A percentile compares a stretch with the other conserved stretches of the same genome.
Evolutionary conservation across 2,329 filamentous ascomycete species (phyloP).

Genomic region (Cladophialophora yegresii): DNA sequence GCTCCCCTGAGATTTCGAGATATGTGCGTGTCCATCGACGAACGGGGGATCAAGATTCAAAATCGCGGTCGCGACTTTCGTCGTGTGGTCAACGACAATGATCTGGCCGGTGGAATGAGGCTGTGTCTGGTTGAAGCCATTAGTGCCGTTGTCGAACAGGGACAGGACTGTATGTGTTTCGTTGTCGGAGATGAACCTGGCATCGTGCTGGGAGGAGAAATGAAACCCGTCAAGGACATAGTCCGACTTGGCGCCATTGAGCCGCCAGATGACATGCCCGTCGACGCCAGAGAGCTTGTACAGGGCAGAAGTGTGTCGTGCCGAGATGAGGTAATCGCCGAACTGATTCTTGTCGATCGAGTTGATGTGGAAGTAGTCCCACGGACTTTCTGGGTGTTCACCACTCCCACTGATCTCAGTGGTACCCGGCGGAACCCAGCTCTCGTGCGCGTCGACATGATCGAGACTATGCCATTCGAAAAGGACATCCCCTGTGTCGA

Average conservation of each 20-base stretch:
- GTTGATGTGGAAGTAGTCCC: slow-evolving; percentile 52
- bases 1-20: slow-evolving; percentile 42
- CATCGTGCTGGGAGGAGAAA: slow-evolving; percentile 50
- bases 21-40: slow-evolving; percentile 29
- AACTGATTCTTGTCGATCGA: slow-evolving; percentile 47
- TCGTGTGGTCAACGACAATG: slow-evolving; percentile 44
- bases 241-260: slow-evolving; percentile 43
- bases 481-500: slow-evolving; percentile 56
- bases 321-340: slow-evolving; percentile 48
- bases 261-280: slow-evolving; percentile 45
- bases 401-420: slow-evolving; percentile 53
- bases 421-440: slow-evolving; percentile 51
- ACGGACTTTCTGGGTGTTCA: slow-evolving; percentile 48
- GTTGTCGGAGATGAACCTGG: slow-evolving; percentile 45
- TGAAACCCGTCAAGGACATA: slow-evolving; percentile 39
- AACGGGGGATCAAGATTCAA: slow-evolving; percentile 40
- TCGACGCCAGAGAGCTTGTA: slow-evolving; percentile 47
- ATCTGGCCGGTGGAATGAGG: slow-evolving; percentile 45
- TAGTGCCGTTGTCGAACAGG: slow-evolving; percentile 48
- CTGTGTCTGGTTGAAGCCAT: slow-evolving; percentile 46
- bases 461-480: slow-evolving; percentile 63
- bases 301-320: slow-evolving; percentile 45
- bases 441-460: slow-evolving; percentile 54
- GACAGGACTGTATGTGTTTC: slow-evolving; percentile 44
- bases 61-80: slow-evolving; percentile 42